Evolutionary conservation across 148 eudicot species (phyloP), one percentile per base, ranked within the genome.

Genomic region (Fagopyrum homotropicum): DNA sequence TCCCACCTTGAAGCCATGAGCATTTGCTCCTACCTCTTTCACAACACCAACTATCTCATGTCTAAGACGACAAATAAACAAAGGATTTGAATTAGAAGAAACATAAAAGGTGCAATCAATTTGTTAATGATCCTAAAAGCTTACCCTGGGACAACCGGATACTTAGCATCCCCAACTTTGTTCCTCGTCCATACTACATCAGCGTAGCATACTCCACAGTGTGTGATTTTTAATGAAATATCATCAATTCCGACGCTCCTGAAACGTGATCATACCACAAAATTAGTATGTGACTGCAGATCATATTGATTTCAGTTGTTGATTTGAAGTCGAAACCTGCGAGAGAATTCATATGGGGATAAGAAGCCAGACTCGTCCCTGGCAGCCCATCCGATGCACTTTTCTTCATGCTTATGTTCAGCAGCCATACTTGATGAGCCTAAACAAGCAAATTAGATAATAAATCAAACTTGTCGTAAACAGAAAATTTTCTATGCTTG

Each of bases 31-130:
- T 60, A 91, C 87, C 69, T 89, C 90, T 77, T 74, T 83, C 9
- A 93, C 98, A 61, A 87, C 79, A 76, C 97, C 98, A 71, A 82
- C 93, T 73, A 93, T 93, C 87, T 93, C 98, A 75, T 91, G 97
- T 54, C 98, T 91, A 44, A 57, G 6, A 57, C 30, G n/a, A 57
- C 63, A 17, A 57, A 57, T 16, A 16, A 57, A n/a, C 5, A 56
- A 7, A 56, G 29, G 61, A 56, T 26, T n/a, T 56, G 26, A 17
- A 14, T 56, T 6, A 4, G 7, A 16, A 56, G 16, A 56, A 14
- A 14, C 4, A 2, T 15, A 52, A 11, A 50, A 35, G 40, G 2
- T 35, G 40, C 54, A 9, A 14, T 56, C 2, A 6, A 6, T 56
- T n/a, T n/a, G 26, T 17, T 56, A 56, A 56, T 17, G 29, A 57